A percentile compares a stretch with the other conserved stretches of the same genome.
phyloP scores from a whole-genome alignment of 352 stramenopile genomes.

The Pythium dissimile region DNA sequence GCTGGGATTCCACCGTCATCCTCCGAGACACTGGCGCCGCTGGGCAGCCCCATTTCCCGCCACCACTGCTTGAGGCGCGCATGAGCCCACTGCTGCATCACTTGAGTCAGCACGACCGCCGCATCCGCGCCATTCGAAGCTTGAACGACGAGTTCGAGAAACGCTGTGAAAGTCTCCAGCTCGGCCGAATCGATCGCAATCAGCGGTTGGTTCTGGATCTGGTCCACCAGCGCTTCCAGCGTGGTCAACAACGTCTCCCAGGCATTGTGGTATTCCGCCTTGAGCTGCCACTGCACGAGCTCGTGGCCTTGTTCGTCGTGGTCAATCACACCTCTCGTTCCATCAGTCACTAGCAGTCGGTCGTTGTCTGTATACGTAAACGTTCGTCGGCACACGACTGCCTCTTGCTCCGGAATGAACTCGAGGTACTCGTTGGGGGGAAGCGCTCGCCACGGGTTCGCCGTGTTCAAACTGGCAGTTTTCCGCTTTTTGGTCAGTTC shows the following conservation, averaged over 20 bases:
- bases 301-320: conserved; percentile 24
- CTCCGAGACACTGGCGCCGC: background rate
- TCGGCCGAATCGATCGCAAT: conserved; percentile 31
- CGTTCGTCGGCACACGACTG: conserved; percentile 38
- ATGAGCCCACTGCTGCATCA: conserved; percentile 40
- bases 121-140: conserved; percentile 17
- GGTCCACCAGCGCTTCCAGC: conserved; percentile 35
- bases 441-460: conserved; percentile 16
- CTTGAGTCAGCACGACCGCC: conserved; percentile 8
- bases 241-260: conserved; percentile 51
- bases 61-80: conserved; percentile 59
- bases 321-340: conserved; percentile 32
- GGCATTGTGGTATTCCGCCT: conserved; percentile 25
- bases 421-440: conserved; percentile 49
- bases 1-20: conserved; percentile 33
- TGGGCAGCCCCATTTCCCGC: conserved; percentile 32
- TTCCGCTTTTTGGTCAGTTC: conserved; percentile 38
- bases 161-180: conserved; percentile 41
- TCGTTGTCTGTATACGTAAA: conserved; percentile 53
- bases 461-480: background rate
- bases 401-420: conserved; percentile 19
- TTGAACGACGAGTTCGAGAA: conserved; percentile 60
- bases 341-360: conserved; percentile 37
- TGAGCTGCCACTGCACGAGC: conserved; percentile 46
- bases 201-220: conserved; percentile 32